Base-by-base conservation (phyloP, 2,329 filamentous ascomycete genomes). In the Colletotrichum caudatum region DNA sequence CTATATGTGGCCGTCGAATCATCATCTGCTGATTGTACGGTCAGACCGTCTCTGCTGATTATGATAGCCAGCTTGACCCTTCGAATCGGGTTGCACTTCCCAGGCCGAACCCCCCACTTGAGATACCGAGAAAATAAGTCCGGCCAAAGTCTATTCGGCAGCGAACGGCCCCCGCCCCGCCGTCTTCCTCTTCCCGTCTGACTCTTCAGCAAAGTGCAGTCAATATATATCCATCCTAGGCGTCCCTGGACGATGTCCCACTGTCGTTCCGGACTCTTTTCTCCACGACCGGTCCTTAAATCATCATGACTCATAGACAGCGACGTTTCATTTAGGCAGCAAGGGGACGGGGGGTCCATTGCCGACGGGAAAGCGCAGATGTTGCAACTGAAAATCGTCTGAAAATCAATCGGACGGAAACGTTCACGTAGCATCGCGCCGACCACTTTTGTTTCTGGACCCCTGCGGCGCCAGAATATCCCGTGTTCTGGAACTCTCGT, bases 241-340 rank as follows among this genome's bases (percentile, higher is more conserved):
- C 26, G 14, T 33, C 14, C 8, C 23, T 14, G 7, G 26, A 29
- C 20, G 11, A 29, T 16, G 26, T 4, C 20, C 16, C 2, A 16
- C 20, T 5, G 5, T n/a, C 14, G 29, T 2, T 1, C 16, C 29
- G 2, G 18, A 3, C 20, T 5, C 2, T 5, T 12, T 12, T 8
- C 16, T 8, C 8, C 3, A 54, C 11, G 5, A 20, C 9, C 5
- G 8, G 18, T 18, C 9, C 8, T 11, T 0, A 14, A 5, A 37
- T 18, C 11, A 8, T 23, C 18, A 37, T 23, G 53, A 56, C 33
- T 56, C 53, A 37, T 56, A 4, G 20, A 37, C 7, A 11, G 20
- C 7, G 23, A 8, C 16, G 16, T 5, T 18, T 11, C 23, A 16
- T 9, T 16, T 26, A 0, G 50, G 2, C 29, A 18, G 23, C n/a